These are phyloP conservation scores for Phytophthora fragariae DNA, from an alignment of 352 stramenopile species.

Conservation along the genomic window DNA sequence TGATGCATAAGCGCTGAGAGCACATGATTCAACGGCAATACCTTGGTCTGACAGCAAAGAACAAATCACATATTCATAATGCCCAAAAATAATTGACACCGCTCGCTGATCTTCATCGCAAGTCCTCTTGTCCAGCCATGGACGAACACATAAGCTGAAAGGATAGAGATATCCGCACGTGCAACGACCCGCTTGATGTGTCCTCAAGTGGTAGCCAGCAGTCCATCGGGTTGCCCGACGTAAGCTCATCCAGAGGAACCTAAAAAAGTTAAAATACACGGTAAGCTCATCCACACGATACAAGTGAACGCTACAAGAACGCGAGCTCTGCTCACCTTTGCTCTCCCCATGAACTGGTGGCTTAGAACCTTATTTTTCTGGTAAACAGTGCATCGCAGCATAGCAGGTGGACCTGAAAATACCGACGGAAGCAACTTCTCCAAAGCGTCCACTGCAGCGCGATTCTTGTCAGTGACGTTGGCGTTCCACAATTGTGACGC, in stretches of 20 bases:
- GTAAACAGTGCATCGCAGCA: constrained; percentile 70
- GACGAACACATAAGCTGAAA: constrained; percentile 87
- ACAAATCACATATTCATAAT: neutral
- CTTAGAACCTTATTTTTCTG: constrained; percentile 83
- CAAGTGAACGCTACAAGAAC: neutral
- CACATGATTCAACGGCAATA: neutral
- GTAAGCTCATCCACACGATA: constrained; percentile 1
- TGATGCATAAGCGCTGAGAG: neutral
- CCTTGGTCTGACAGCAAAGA: neutral
- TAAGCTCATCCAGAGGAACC: constrained; percentile 61
- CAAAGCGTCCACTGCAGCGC: constrained; percentile 47
- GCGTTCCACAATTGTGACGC: constrained; percentile 57
- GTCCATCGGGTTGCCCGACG: constrained; percentile 68
- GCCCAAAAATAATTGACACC: neutral
- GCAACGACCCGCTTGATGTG: constrained; percentile 60
- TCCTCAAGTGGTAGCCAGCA: constrained; percentile 76
- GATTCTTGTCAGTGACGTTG: constrained; percentile 37
- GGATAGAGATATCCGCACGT: constrained; percentile 68
- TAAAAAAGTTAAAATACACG: constrained; percentile 23
- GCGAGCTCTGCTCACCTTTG: constrained; percentile 45
- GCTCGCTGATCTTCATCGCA: constrained; percentile 8
- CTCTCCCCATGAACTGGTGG: constrained; percentile 81
- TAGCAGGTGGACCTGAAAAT: constrained; percentile 67
- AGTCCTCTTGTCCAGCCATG: constrained; percentile 33
- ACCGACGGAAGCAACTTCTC: constrained; percentile 70